A percentile compares a stretch with the other conserved stretches of the same genome.
Evolutionary conservation across 148 eudicot genomes (phyloP).

Genomic region (Pouteria glomerata): DNA sequence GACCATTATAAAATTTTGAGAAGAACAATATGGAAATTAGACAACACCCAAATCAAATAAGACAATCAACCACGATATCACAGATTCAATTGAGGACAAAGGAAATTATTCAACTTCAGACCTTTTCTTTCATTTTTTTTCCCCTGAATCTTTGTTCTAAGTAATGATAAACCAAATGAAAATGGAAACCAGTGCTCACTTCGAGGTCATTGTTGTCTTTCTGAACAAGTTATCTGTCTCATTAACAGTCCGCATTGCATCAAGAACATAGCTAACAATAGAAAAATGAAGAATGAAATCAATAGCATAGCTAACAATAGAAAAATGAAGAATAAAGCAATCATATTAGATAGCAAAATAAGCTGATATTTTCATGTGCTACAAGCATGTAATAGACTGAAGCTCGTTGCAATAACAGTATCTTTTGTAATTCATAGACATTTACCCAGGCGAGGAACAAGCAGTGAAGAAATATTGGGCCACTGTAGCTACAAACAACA

Average conservation of each 20-base stretch:
- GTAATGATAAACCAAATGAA: background rate
- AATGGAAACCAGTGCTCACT: conserved; percentile 39
- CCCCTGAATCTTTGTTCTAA: background rate
- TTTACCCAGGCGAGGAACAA: conserved; percentile 86
- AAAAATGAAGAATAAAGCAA: background rate
- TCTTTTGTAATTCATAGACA: background rate
- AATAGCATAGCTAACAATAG: conserved; percentile 54
- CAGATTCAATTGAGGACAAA: background rate
- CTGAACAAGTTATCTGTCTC: conserved; percentile 40
- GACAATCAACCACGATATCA: background rate
- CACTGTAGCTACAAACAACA: conserved; percentile 66
- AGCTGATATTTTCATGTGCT: conserved; percentile 1
- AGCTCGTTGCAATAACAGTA: background rate
- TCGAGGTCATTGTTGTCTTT: conserved; percentile 37
- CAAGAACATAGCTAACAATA: conserved; percentile 66
- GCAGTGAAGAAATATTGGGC: conserved; percentile 73
- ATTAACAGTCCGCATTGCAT: conserved; percentile 66
- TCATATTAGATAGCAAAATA: background rate
- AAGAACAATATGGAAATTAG: conserved; percentile 16
- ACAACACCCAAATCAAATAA: background rate
- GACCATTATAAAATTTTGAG: conserved; percentile 32
- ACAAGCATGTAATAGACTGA: background rate
- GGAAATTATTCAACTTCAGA: background rate
- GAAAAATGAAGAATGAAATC: too few species aligned
- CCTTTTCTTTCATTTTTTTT: background rate